Base-by-base conservation (phyloP, 192 early-diverging fungal species). In the Entomortierella lignicola region DNA sequence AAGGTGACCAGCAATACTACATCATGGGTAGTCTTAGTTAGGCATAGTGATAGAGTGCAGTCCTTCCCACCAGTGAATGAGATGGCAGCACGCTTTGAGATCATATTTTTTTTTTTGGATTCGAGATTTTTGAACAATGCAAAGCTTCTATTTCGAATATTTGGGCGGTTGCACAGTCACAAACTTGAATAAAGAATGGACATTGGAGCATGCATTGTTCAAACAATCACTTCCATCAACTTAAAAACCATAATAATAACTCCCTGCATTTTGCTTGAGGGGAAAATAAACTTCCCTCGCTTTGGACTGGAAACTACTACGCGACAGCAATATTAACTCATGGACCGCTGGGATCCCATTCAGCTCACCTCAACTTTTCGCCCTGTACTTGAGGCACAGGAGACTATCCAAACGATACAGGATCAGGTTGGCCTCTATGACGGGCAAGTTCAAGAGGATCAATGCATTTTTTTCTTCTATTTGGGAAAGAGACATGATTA, bases 371-470 rank as follows among this genome's bases (percentile, higher is more conserved):
- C 87, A 3, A 79, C 87, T 7, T 69, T 77, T 34, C 82, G 90
- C 21, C 93, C 93, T 25, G 59, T 85, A 4, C 79, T 91, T 20
- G 50, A 62, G n/a, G 58, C 63, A 13, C 61, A 69, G 21, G 93
- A 94, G 64, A 80, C 83, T 10, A 63, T 92, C 20, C 62, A 89
- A 44, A 50, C 83, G 0, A 82, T 82, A 37, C 93, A 94, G 73
- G 85, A 84, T 32, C 83, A 89, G 17, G 88, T 91, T 21, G 93
- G 93, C 5, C 83, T 94, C 25, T 94, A 93, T 50, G 85, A 92
- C 55, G 90, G 90, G 91, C 91, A 80, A 66, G 62, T 55, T n/a
- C n/a, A n/a, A n/a, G n/a, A n/a, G n/a, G n/a, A n/a, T n/a, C n/a
- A n/a, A n/a, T n/a, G n/a, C n/a, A n/a, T n/a, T n/a, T n/a, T n/a